Conservation (phyloP, 2,329 filamentous ascomycete genomes). For the Fusarium drepaniforme region DNA sequence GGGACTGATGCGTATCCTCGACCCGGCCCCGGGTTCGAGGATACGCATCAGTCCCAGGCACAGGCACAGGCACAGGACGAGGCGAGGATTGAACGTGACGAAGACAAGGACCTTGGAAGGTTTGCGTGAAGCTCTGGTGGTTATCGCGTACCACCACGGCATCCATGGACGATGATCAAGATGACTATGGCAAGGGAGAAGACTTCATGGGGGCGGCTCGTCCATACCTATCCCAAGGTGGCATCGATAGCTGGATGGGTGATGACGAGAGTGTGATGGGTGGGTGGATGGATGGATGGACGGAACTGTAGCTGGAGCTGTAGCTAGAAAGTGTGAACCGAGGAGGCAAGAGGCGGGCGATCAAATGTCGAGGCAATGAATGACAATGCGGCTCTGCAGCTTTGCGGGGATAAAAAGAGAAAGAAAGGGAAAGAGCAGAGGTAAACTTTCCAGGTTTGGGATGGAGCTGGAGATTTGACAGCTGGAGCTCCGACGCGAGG, state of each 20-base stretch:
- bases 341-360: neutral
- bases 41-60: slow-evolving; percentile 30
- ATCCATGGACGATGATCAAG: slow-evolving; percentile 37
- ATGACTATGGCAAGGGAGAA: slow-evolving; percentile 24
- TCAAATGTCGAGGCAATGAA: slow-evolving; percentile 13
- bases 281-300: slow-evolving; percentile 6
- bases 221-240: slow-evolving; percentile 30
- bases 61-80: slow-evolving; percentile 27
- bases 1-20: no score
- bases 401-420: slow-evolving; percentile 12
- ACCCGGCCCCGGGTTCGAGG: slow-evolving; percentile 5
- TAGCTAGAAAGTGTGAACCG: neutral
- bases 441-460: neutral
- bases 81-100: slow-evolving; percentile 19
- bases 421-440: slow-evolving; percentile 14
- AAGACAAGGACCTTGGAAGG: slow-evolving; percentile 19
- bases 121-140: slow-evolving; percentile 26
- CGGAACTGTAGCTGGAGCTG: neutral
- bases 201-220: slow-evolving; percentile 32
- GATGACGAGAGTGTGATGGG: slow-evolving; percentile 18
- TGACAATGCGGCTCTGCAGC: slow-evolving; percentile 29
- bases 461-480: neutral
- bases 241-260: slow-evolving; percentile 16
- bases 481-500: neutral
- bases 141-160: slow-evolving; percentile 31